phyloP scores from a whole-genome alignment of 2,329 filamentous ascomycete genomes.

The Mycogone perniciosa region DNA sequence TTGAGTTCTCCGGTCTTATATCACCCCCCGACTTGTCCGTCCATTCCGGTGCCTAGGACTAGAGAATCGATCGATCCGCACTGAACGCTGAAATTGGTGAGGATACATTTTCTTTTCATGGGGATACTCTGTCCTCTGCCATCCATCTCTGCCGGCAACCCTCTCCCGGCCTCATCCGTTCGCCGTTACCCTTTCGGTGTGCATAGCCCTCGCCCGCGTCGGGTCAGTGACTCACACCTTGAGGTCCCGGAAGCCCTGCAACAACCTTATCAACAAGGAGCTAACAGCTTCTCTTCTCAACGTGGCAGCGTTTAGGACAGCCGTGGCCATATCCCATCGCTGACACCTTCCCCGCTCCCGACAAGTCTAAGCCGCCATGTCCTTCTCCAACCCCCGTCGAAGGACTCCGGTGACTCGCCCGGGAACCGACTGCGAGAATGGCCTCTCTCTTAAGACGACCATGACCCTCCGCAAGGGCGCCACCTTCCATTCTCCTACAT shows the following conservation, averaged over 20 bases:
- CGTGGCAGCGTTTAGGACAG: conserved; percentile 27
- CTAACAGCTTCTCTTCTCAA: conserved; percentile 23
- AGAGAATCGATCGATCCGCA: conserved; percentile 1
- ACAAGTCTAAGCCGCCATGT: conserved; percentile 41
- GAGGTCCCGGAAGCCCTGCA: conserved; percentile 9
- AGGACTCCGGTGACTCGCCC: conserved; percentile 38
- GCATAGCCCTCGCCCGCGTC: conserved; percentile 8
- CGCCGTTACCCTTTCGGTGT: conserved; percentile 10
- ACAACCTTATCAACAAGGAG: conserved; percentile 16
- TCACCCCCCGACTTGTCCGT: conserved; percentile 1
- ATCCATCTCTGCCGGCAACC: not conserved
- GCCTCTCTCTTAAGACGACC: conserved; percentile 30
- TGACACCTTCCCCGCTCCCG: conserved; percentile 22
- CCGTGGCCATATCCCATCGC: conserved; percentile 22
- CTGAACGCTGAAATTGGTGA: conserved; percentile 8
- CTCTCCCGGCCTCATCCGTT: not conserved
- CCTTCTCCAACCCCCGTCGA: conserved; percentile 42
- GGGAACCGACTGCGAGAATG: conserved; percentile 26
- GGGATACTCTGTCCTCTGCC: conserved; percentile 2
- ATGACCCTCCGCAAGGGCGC: conserved; percentile 61
- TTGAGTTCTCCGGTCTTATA: not conserved
- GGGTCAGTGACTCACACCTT: conserved; percentile 14
- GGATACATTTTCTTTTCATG: conserved; percentile 5
- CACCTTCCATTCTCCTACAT: conserved; percentile 53
- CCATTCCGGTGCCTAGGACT: conserved; percentile 4